Evolutionary conservation across 1,284 basidiomycete genomes (phyloP).

Genomic region (Tilletia setariae): DNA sequence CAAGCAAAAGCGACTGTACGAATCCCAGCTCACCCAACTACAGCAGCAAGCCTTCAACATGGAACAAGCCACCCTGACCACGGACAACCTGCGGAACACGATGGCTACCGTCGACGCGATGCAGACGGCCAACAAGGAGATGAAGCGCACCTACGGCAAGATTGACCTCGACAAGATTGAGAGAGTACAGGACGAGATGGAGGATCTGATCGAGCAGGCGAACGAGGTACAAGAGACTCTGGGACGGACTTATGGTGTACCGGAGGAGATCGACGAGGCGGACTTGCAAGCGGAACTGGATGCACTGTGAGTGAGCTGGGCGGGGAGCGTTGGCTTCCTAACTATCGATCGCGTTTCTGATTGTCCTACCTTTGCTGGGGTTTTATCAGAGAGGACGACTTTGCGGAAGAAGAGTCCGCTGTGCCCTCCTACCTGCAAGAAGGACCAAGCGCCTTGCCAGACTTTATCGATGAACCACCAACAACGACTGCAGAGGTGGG

Average conservation of each 20-base stretch:
- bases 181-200: constrained; percentile 71
- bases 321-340: no score
- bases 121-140: constrained; percentile 94
- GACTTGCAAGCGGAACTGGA: constrained; percentile 82
- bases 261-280: constrained; percentile 95
- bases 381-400: constrained; percentile 62
- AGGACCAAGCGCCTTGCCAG: constrained; percentile 32
- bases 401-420: constrained; percentile 75
- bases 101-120: constrained; percentile 99
- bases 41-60: constrained; percentile 97
- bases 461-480: constrained; percentile 49
- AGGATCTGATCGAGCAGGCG: constrained; percentile 91
- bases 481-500: not conserved
- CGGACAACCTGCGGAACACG: constrained; percentile 97
- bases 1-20: constrained; percentile 96
- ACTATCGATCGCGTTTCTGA: no score
- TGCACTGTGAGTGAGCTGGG: constrained; percentile 33
- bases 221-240: constrained; percentile 96
- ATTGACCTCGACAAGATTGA: constrained; percentile 98
- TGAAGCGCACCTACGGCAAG: constrained; percentile 95
- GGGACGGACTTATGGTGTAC: constrained; percentile 88
- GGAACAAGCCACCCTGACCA: constrained; percentile 92
- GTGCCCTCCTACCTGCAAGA: constrained; percentile 45
- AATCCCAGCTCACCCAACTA: constrained; percentile 82
- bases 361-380: no score